Evolutionary conservation across 106 monocot species (phyloP).

Genomic region (Acanthochlamys bracteata): DNA sequence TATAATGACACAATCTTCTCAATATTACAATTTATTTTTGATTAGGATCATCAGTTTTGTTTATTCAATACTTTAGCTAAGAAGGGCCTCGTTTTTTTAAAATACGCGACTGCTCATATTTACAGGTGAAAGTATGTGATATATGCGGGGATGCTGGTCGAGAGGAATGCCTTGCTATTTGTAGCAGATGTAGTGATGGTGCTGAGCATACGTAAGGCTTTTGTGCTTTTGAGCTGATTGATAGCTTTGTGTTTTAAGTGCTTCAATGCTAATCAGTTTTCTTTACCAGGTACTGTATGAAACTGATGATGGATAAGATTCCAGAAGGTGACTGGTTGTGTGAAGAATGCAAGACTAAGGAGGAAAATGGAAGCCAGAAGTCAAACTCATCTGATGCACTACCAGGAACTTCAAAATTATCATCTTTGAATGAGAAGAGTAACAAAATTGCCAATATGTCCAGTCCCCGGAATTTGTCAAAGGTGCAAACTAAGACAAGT

Average conservation of each 20-base stretch:
- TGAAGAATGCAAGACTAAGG: conserved; percentile 74
- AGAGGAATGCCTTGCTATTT: conserved; percentile 76
- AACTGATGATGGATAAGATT: conserved; percentile 56
- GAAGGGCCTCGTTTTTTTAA: background rate
- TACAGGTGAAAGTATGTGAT: conserved; percentile 95
- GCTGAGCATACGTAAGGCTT: conserved; percentile 86
- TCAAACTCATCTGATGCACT: conserved; percentile 20
- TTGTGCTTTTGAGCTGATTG: conserved; percentile 9
- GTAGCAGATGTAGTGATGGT: conserved; percentile 87
- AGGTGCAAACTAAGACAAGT: conserved; percentile 9
- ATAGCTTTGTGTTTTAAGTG: background rate
- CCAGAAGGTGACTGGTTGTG: conserved; percentile 96
- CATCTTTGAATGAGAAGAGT: conserved; percentile 17
- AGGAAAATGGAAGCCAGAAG: conserved; percentile 30
- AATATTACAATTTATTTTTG: background rate
- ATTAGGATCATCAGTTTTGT: background rate
- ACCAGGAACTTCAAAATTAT: conserved; percentile 11
- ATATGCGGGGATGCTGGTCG: conserved; percentile 92
- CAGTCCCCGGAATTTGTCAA: conserved; percentile 16
- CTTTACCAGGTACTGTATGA: conserved; percentile 58
- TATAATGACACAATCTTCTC: too few relatives aligned
- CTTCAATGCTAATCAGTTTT: conserved; percentile 30
- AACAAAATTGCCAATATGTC: conserved; percentile 17
- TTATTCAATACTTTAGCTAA: background rate
- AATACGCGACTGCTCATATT: background rate